A percentile compares a stretch with the other conserved stretches of the same genome.
phyloP scores from a whole-genome alignment of 176 grass and related monocot genomes.

The Zoysia japonica region DNA sequence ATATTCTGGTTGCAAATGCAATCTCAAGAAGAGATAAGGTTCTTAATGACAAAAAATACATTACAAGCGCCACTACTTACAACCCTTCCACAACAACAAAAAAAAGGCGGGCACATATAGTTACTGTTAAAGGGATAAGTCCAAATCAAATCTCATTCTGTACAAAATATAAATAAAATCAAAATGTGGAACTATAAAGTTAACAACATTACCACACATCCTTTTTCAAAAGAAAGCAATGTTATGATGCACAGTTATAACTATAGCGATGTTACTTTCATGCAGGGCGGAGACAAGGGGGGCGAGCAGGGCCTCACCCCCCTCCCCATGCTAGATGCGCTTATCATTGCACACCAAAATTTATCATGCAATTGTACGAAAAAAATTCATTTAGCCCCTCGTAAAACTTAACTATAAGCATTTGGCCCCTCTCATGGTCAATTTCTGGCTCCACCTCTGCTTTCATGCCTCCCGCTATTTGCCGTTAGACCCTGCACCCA shows the following conservation, averaged over 20 bases:
- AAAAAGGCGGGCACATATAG: background rate
- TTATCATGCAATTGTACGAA: too few species aligned
- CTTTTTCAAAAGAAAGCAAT: slow-evolving; percentile 27
- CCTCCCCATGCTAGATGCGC: too few species aligned
- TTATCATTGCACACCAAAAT: too few species aligned
- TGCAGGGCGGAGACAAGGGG: too few species aligned
- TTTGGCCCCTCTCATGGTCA: too few species aligned
- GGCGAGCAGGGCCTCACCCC: too few species aligned
- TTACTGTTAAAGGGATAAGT: slow-evolving; percentile 7
- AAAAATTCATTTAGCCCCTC: too few species aligned
- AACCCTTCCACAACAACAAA: background rate
- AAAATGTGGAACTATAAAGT: background rate
- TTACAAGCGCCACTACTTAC: background rate
- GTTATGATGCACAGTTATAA: slow-evolving; percentile 19
- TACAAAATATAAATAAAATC: background rate
- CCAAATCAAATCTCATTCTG: slow-evolving; percentile 2
- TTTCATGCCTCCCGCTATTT: background rate
- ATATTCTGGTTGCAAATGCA: background rate
- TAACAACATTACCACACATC: background rate
- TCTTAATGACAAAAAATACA: background rate
- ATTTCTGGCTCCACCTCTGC: background rate
- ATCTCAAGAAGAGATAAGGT: background rate
- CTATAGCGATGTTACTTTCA: slow-evolving; percentile 23
- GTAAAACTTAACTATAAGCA: too few species aligned
- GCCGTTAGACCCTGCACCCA: slow-evolving; percentile 6